phyloP scores from a whole-genome alignment of 2,329 filamentous ascomycete genomes.

The Alternaria sp. region DNA sequence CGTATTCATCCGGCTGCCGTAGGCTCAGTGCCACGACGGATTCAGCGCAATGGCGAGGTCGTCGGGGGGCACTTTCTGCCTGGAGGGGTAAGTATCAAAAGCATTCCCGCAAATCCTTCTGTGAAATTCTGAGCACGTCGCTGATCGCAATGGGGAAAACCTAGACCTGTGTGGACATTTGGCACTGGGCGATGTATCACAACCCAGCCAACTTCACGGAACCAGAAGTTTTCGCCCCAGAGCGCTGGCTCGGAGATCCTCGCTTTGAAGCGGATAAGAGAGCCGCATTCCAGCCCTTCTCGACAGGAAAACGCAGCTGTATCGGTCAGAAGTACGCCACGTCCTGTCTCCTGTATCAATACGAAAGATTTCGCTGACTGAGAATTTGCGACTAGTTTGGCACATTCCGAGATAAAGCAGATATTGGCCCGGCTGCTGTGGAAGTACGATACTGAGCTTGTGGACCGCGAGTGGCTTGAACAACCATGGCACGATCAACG shows the following conservation, averaged over 20 bases:
- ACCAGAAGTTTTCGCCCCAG: neutral
- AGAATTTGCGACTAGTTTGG: neutral
- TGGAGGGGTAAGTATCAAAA: neutral
- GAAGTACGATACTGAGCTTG: constrained; percentile 3
- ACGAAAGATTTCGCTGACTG: neutral
- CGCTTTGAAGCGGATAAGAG: neutral
- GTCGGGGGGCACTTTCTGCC: constrained; percentile 1
- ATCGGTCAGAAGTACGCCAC: neutral
- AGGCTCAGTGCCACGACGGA: constrained; percentile 8
- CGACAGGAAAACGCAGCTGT: constrained; percentile 1
- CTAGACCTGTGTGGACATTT: constrained; percentile 1
- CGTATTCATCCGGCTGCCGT: constrained; percentile 33
- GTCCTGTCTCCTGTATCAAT: neutral
- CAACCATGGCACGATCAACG: neutral
- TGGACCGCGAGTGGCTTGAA: neutral
- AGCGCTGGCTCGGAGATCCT: constrained; percentile 1
- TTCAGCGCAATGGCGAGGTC: constrained; percentile 4
- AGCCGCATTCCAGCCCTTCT: constrained; percentile 1
- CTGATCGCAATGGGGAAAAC: neutral
- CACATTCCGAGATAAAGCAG: constrained; percentile 6
- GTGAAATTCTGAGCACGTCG: neutral
- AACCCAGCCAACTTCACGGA: constrained; percentile 6
- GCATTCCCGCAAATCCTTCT: neutral
- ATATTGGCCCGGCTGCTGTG: neutral
- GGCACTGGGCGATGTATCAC: constrained; percentile 9